A percentile compares a stretch with the other conserved stretches of the same genome.
These are phyloP conservation scores for Suillus sp. DNA, from an alignment of 768 basidiomycete species.

Conservation along the genomic window DNA sequence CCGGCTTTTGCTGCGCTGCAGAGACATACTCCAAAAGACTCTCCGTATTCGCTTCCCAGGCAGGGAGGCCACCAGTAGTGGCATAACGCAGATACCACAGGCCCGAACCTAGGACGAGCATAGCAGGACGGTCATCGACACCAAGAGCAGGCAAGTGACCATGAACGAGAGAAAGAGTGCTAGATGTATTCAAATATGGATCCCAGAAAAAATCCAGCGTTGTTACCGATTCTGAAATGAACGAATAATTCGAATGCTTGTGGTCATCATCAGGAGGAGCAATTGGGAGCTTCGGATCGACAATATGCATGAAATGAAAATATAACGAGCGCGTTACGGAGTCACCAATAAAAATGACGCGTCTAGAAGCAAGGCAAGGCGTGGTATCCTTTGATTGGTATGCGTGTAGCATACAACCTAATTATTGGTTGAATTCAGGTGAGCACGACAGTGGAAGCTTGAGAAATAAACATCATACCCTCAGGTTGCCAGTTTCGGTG, in stretches of 20 bases:
- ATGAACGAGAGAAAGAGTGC: constrained; percentile 48
- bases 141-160: constrained; percentile 9
- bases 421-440: constrained; percentile 7
- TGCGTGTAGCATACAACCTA: constrained; percentile 79
- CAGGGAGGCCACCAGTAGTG: constrained; percentile 69
- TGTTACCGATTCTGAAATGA: constrained; percentile 48
- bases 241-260: constrained; percentile 69
- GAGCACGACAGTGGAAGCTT: constrained; percentile 14
- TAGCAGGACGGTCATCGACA: constrained; percentile 44
- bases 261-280: constrained; percentile 54
- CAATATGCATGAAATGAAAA: constrained; percentile 65
- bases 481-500: constrained; percentile 86
- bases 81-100: constrained; percentile 88
- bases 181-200: constrained; percentile 78
- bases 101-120: constrained; percentile 84
- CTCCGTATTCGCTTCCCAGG: constrained; percentile 80
- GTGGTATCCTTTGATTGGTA: constrained; percentile 59
- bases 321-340: constrained; percentile 80
- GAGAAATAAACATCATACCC: constrained; percentile 43
- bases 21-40: constrained; percentile 54
- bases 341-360: constrained; percentile 81
- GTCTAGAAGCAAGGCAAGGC: constrained; percentile 57
- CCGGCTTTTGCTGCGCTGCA: constrained; percentile 41
- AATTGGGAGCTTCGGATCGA: constrained; percentile 59
- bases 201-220: constrained; percentile 77